Evolutionary conservation across 208 protist species (phyloP).

Genomic region (Acanthamoeba divionensis): DNA sequence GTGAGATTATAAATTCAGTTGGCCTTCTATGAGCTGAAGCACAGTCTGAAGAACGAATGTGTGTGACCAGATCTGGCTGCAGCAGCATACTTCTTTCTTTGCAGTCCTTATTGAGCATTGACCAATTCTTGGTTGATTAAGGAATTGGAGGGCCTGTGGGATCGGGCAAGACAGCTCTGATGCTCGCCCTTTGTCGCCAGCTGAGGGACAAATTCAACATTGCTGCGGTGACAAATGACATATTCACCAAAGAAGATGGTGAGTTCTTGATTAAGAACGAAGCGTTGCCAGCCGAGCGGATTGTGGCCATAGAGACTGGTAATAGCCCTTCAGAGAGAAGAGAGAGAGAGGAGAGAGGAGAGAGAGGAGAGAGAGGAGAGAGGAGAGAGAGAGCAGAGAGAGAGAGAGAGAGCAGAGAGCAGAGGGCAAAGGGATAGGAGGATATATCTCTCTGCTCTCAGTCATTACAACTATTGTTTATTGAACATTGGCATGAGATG

Average conservation of each 20-base stretch:
- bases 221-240: slow-evolving; percentile 71
- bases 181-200: slow-evolving; percentile 62
- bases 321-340: too few species aligned
- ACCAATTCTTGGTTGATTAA: not conserved
- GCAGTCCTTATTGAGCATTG: not conserved
- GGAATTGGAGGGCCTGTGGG: slow-evolving; percentile 61
- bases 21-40: too few species aligned
- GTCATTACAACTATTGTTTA: too few species aligned
- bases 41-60: too few species aligned
- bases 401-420: too few species aligned
- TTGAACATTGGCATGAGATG: too few species aligned
- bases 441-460: too few species aligned
- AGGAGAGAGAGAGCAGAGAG: too few species aligned
- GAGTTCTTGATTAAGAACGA: slow-evolving; percentile 70
- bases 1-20: not conserved
- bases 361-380: too few species aligned
- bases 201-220: slow-evolving; percentile 60
- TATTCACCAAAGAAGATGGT: slow-evolving; percentile 73
- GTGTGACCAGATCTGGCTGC: too few species aligned
- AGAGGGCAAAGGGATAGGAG: too few species aligned
- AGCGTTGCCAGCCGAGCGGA: slow-evolving; percentile 60
- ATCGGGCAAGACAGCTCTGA: slow-evolving; percentile 70
- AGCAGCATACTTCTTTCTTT: not conserved
- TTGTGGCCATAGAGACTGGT: slow-evolving; percentile 67
- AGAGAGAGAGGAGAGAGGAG: too few species aligned